Conservation (phyloP, 2,329 filamentous ascomycete species). For the Neofusicoccum ribis region DNA sequence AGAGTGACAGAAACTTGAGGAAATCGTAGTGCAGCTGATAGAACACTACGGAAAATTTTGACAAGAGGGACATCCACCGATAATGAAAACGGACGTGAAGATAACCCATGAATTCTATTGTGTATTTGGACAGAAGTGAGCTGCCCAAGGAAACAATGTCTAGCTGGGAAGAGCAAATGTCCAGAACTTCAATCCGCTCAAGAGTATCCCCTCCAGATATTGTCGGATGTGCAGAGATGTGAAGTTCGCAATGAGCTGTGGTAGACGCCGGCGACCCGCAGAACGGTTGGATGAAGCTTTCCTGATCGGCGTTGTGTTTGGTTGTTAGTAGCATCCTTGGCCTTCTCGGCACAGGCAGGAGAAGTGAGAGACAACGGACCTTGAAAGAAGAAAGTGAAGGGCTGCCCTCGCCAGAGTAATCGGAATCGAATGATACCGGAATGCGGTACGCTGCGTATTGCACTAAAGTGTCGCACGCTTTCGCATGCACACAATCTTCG, state of each 20-base stretch:
- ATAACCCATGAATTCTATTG: background rate
- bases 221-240: no score
- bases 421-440: conserved; percentile 82
- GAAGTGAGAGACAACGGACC: conserved; percentile 44
- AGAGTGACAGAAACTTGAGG: background rate
- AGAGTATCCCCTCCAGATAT: no score
- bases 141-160: background rate
- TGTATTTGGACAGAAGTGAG: background rate
- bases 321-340: conserved; percentile 45
- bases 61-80: background rate
- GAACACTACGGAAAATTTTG: background rate
- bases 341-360: conserved; percentile 5
- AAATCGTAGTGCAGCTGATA: background rate
- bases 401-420: conserved; percentile 84
- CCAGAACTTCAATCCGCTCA: no score
- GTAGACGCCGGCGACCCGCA: background rate
- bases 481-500: conserved; percentile 75
- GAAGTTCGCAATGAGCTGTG: no score
- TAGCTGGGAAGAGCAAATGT: no score
- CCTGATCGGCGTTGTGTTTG: background rate
- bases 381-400: conserved; percentile 56
- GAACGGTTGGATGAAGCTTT: background rate
- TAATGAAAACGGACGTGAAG: background rate
- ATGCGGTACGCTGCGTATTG: conserved; percentile 82
- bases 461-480: conserved; percentile 75